Evolutionary conservation across 176 grass and related monocot species (phyloP).

Genomic region (Zea mays): Zm-B73-REFERENCE-NAM-5.0 NC_050104.1:119016001-119016500

Average conservation of each 20-base stretch:
- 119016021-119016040: too few relatives aligned
- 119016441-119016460: background rate
- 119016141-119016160: too few relatives aligned
- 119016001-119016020: too few relatives aligned
- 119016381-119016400: background rate
- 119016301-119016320: background rate
- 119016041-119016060: too few relatives aligned
- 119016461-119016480: background rate
- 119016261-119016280: background rate
- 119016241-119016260: background rate
- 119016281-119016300: background rate
- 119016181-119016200: background rate
- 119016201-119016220: background rate
- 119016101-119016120: too few relatives aligned
- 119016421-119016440: background rate
- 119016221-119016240: background rate
- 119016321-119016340: too few relatives aligned
- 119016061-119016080: too few relatives aligned
- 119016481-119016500: constrained; percentile 20
- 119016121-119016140: too few relatives aligned
- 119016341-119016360: background rate
- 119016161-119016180: constrained; percentile 11
- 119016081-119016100: too few relatives aligned
- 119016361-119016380: background rate
- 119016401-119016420: background rate